Percentiles rank a stretch among this genome's conserved stretches.
phyloP scores from a whole-genome alignment of 306 rosid species.

The Trifolium repens region DNA sequence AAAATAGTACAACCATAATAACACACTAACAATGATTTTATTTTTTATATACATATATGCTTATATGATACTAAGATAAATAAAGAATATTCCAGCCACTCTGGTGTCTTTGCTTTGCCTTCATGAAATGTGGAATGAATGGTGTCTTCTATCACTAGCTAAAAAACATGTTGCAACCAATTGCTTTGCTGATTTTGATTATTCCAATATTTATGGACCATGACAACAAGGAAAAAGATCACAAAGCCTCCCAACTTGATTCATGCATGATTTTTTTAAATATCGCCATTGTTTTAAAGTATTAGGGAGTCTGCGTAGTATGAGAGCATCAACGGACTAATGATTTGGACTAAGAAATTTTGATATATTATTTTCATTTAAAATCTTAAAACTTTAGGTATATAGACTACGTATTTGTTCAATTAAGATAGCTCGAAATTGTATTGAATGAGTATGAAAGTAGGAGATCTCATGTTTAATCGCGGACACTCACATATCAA shows the following conservation, averaged over 20 bases:
- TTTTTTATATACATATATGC: not conserved
- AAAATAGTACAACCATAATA: not conserved
- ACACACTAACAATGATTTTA: not conserved
- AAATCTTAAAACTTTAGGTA: not conserved
- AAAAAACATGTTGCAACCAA: slow-evolving; percentile 18
- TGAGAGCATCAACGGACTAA: not conserved
- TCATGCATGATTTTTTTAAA: slow-evolving; percentile 6
- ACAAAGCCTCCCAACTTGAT: slow-evolving; percentile 30
- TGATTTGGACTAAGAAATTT: not conserved
- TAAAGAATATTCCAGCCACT: slow-evolving; percentile 25
- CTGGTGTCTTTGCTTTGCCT: not conserved
- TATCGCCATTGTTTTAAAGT: not conserved
- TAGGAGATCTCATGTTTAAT: not conserved
- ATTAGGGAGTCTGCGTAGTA: not conserved
- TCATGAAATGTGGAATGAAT: not conserved
- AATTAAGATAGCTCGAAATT: too few relatives aligned
- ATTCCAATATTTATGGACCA: slow-evolving; percentile 35
- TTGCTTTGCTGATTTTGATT: slow-evolving; percentile 36
- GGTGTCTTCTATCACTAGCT: not conserved
- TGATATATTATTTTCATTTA: not conserved
- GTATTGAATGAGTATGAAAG: not conserved
- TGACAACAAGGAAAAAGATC: slow-evolving; percentile 18
- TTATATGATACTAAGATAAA: slow-evolving; percentile 1
- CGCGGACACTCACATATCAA: not conserved
- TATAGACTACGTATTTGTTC: not conserved